Evolutionary conservation across 257 asterid genomes (phyloP).

Genomic region (Phtheirospermum japonicum): DNA sequence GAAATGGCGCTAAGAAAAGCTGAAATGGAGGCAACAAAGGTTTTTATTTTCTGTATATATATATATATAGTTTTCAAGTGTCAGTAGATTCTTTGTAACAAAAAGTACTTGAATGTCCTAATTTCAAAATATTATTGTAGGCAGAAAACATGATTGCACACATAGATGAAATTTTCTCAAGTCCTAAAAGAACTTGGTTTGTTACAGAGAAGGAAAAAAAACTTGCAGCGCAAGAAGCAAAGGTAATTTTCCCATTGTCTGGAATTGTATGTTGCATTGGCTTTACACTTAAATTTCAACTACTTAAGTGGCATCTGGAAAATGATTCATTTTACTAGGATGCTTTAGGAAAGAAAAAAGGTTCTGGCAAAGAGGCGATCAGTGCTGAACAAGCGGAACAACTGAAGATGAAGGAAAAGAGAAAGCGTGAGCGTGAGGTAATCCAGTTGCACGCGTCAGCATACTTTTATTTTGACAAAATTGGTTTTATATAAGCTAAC

Average conservation of each 20-base stretch:
- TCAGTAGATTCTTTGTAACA: background rate
- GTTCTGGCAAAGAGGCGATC: constrained; percentile 49
- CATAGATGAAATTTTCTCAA: constrained; percentile 75
- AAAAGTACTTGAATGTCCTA: background rate
- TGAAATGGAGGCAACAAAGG: constrained; percentile 97
- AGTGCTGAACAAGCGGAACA: too few relatives aligned
- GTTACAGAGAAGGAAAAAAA: constrained; percentile 77
- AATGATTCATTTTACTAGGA: constrained; percentile 42
- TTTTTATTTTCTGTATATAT: constrained; percentile 16
- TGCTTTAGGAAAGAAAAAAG: constrained; percentile 46
- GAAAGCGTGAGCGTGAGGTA: too few relatives aligned
- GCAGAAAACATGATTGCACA: constrained; percentile 95
- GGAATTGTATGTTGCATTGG: too few relatives aligned
- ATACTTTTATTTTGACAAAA: too few relatives aligned
- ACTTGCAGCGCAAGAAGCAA: constrained; percentile 63
- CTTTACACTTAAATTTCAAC: constrained; percentile 14
- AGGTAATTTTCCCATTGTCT: constrained; percentile 62
- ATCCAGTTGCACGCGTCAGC: too few relatives aligned
- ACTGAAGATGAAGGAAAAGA: too few relatives aligned
- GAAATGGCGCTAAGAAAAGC: constrained; percentile 96
- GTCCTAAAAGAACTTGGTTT: constrained; percentile 94
- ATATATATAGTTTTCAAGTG: background rate
- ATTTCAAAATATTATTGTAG: constrained; percentile 38
- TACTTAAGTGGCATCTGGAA: constrained; percentile 14
- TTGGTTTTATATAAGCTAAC: too few relatives aligned